Evolutionary conservation across 1,284 basidiomycete genomes (phyloP).

Genomic region (Apiotrichum brassicae): DNA sequence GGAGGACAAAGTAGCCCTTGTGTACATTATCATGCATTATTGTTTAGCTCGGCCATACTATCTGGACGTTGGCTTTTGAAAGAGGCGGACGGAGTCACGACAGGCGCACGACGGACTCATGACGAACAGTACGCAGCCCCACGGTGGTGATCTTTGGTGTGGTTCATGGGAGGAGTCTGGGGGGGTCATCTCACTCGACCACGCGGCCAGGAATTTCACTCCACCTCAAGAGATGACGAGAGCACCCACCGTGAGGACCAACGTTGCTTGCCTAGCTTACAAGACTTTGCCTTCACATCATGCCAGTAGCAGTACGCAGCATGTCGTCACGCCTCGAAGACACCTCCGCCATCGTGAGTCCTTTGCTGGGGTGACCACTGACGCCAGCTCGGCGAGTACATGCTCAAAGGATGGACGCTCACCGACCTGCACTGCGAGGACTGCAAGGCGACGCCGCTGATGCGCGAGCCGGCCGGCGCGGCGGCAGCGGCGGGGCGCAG

Average conservation of each 20-base stretch:
- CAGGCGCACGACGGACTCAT: too few species aligned
- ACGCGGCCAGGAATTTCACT: too few species aligned
- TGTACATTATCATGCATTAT: neutral
- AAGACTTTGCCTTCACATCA: conserved; percentile 7
- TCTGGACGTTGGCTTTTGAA: too few species aligned
- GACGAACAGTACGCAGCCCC: too few species aligned
- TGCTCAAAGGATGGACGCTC: conserved; percentile 47
- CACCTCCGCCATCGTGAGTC: conserved; percentile 40
- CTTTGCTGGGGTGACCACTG: neutral
- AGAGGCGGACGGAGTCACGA: too few species aligned
- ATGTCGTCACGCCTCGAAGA: conserved; percentile 37
- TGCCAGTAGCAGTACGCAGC: conserved; percentile 24
- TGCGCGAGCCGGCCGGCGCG: conserved; percentile 38
- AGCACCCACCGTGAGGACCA: too few species aligned
- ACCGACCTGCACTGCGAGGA: conserved; percentile 42
- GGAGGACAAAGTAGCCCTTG: conserved; percentile 25
- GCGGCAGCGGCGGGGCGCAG: conserved; percentile 27
- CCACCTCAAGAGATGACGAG: too few species aligned
- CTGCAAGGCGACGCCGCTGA: conserved; percentile 42
- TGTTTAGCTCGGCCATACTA: too few species aligned
- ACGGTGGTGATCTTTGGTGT: too few species aligned
- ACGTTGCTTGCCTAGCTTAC: too few species aligned
- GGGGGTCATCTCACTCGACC: too few species aligned
- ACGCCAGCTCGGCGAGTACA: conserved; percentile 45
- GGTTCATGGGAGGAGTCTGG: too few species aligned